Conservation (phyloP, 2,329 filamentous ascomycete genomes). For the Ustulina deusta region DNA sequence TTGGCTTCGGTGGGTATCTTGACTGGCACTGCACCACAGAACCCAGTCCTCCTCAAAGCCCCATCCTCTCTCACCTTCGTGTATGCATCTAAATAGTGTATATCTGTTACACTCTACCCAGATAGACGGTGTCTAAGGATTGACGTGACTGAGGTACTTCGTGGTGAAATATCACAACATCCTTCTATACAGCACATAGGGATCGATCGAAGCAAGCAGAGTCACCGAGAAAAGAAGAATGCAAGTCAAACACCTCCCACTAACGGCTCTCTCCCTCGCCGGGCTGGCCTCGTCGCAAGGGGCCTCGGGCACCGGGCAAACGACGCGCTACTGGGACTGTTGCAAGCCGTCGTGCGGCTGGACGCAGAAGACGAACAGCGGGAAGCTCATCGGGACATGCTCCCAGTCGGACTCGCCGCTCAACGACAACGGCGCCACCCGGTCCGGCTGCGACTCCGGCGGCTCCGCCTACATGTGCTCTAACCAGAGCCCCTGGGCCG, state of each 20-base stretch:
- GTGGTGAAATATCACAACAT: constrained; percentile 8
- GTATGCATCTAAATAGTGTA: neutral
- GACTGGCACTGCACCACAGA: neutral
- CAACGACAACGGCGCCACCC: constrained; percentile 58
- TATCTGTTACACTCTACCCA: neutral
- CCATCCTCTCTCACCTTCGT: neutral
- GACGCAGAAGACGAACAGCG: constrained; percentile 67
- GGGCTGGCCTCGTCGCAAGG: constrained; percentile 42
- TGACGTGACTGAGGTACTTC: constrained; percentile 23
- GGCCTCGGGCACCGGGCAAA: constrained; percentile 47
- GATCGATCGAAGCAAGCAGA: neutral
- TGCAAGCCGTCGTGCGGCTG: constrained; percentile 77
- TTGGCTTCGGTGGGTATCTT: neutral
- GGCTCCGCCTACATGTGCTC: constrained; percentile 71
- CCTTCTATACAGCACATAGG: neutral
- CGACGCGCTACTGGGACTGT: constrained; percentile 71
- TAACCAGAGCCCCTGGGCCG: constrained; percentile 71
- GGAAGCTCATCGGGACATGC: constrained; percentile 65
- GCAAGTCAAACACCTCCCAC: constrained; percentile 41
- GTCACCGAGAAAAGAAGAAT: constrained; percentile 26
- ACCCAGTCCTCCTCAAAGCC: constrained; percentile 1
- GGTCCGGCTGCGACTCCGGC: constrained; percentile 65
- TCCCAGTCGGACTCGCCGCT: constrained; percentile 66
- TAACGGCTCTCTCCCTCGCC: constrained; percentile 38
- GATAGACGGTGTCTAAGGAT: neutral